Conservation (phyloP, 768 basidiomycete species). For the Grammothele lineata region DNA sequence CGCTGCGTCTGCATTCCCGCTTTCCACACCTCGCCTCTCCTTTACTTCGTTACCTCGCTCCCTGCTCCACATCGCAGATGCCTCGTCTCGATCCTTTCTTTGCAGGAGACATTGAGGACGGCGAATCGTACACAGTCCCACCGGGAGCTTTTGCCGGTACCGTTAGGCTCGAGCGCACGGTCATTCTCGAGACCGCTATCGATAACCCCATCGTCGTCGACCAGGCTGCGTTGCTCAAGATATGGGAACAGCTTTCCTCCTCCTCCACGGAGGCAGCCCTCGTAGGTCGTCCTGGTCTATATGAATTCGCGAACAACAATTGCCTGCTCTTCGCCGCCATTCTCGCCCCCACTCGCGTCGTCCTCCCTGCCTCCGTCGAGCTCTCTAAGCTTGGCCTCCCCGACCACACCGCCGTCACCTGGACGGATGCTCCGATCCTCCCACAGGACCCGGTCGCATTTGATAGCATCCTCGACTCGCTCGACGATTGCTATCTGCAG, state of each 20-base stretch:
- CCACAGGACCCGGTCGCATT: background rate
- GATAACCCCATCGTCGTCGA: background rate
- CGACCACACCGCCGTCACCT: background rate
- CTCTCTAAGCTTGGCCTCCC: background rate
- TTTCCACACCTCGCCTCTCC: too few species aligned
- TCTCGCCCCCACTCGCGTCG: background rate
- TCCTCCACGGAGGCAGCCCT: slow-evolving; percentile 8
- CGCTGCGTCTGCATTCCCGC: too few species aligned
- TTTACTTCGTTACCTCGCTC: too few species aligned
- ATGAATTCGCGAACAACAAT: slow-evolving; percentile 9
- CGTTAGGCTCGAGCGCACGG: background rate
- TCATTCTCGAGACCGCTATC: slow-evolving; percentile 4
- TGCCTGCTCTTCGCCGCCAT: slow-evolving; percentile 15
- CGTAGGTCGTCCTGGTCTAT: background rate
- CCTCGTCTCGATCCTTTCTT: too few species aligned
- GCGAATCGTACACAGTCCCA: background rate
- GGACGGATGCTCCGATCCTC: background rate
- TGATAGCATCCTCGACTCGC: background rate
- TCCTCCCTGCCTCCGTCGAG: background rate
- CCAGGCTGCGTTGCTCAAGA: background rate
- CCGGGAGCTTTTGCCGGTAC: background rate
- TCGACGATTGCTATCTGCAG: background rate
- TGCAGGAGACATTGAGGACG: too few species aligned
- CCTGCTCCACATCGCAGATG: too few species aligned
- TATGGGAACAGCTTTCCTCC: slow-evolving; percentile 6